Base-by-base conservation (phyloP, 192 early-diverging fungal species). In the Podila epicladia region DNA sequence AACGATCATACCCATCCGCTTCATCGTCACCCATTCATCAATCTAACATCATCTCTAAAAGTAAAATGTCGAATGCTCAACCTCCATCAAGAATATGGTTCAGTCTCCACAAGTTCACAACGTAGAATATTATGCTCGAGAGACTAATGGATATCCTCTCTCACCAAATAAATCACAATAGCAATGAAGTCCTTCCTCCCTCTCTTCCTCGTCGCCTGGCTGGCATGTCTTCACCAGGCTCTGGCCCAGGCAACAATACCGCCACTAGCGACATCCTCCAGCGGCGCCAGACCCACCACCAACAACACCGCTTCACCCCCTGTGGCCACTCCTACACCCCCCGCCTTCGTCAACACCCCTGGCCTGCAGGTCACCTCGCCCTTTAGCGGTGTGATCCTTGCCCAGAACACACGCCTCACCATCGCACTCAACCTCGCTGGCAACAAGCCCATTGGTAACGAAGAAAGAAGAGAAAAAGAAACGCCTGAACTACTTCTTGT, bases 271-370 rank as follows among this genome's bases (percentile, higher is more conserved):
- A 9, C 74, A 9, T n/a, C 67, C 11, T 22, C 62, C 17, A n/a
- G 51, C 8, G 12, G 51, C 7, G 17, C 22, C 53, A n/a, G 19
- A 53, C 50, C 53, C 12, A 7, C n/a, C 9, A 26, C 55, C 9
- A 26, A 29, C 7, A 2, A 50, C 19, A 62, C 64, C 35, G 9
- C 38, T 9, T 41, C 57, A 3, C 41, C 58, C 24, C 32, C 15
- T 51, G 74, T 65, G 0, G 29, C 74, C 8, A 57, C 67, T 2
- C 57, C 76, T 19, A 33, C 64, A 3, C 58, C 7, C 13, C 63
- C 76, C 5, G 6, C 31, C 4, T 79, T 67, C 37, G 31, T 64
- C 29, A 79, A 79, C 62, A 79, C 76, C 5, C 65, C 70, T 13
- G 76, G 76, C 22, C 55, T 79, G 26, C 24, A 28, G 22, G 61